These are phyloP conservation scores for Rhodamnia rubescens DNA, from an alignment of 345 rosid genomes.

Conservation along the genomic window DNA sequence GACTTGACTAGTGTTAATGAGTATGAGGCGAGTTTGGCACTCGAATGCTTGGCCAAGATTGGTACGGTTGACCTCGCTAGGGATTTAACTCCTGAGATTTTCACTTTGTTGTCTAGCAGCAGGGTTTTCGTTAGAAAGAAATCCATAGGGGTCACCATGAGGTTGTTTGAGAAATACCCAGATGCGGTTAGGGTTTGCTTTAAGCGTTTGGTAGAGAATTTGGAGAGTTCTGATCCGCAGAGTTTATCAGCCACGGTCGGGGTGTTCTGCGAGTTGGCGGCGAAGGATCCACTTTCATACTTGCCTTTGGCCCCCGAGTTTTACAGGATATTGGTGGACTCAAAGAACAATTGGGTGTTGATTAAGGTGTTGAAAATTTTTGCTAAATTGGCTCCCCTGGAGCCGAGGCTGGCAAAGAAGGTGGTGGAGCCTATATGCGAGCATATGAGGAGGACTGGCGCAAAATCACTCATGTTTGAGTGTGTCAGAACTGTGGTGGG, in stretches of 20 bases:
- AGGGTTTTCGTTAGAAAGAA: conserved; percentile 60
- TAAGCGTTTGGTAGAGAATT: conserved; percentile 82
- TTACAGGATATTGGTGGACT: conserved; percentile 70
- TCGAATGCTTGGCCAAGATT: conserved; percentile 64
- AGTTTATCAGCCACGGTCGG: conserved; percentile 62
- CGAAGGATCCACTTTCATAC: conserved; percentile 61
- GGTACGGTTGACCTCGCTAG: conserved; percentile 78
- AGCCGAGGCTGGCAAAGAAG: conserved; percentile 76
- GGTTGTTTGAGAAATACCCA: conserved; percentile 77
- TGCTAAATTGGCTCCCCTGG: conserved; percentile 58
- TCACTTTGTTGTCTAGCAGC: conserved; percentile 58
- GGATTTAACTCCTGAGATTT: conserved; percentile 79
- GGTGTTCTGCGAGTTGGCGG: conserved; percentile 72
- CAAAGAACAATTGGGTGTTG: conserved; percentile 84
- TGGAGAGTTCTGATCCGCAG: conserved; percentile 62
- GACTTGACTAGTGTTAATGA: conserved; percentile 62
- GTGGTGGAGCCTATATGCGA: conserved; percentile 83
- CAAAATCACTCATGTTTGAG: conserved; percentile 82
- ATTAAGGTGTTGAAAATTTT: conserved; percentile 87
- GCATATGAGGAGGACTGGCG: conserved; percentile 70
- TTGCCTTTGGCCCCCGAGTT: conserved; percentile 87
- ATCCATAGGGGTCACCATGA: conserved; percentile 64
- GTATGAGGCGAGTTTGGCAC: conserved; percentile 73
- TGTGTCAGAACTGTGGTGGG: conserved; percentile 70
- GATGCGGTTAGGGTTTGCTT: conserved; percentile 86